These are phyloP conservation scores for Blastocystis sp. DNA, from an alignment of 352 stramenopile genomes.

Conservation along the genomic window DNA sequence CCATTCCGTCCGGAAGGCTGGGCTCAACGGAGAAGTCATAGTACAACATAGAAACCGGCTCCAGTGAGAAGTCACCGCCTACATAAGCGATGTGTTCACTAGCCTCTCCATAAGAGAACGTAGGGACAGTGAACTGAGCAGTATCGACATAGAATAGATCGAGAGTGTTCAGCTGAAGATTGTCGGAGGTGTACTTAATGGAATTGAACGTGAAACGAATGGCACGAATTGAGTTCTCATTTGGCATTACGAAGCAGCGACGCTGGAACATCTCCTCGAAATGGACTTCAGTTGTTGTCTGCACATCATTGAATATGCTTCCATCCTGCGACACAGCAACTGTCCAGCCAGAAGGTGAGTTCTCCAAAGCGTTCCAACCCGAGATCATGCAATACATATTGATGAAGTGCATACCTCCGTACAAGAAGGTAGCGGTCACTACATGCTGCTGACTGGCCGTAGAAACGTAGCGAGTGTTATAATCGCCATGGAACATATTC, in stretches of 20 bases:
- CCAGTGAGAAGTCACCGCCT: background rate
- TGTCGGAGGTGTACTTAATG: background rate
- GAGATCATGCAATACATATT: conserved; percentile 59
- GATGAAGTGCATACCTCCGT: conserved; percentile 2
- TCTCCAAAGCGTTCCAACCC: background rate
- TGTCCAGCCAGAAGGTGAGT: background rate
- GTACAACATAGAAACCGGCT: background rate
- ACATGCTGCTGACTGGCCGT: background rate
- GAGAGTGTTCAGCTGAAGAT: conserved; percentile 10
- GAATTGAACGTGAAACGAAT: conserved; percentile 20
- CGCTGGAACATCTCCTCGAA: background rate
- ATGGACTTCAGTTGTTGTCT: background rate
- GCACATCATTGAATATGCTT: background rate
- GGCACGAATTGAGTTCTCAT: background rate
- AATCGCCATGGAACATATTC: conserved; percentile 52
- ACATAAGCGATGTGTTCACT: background rate
- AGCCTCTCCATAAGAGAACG: background rate
- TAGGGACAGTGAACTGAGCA: background rate
- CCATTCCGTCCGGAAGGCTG: background rate
- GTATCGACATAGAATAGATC: conserved; percentile 17
- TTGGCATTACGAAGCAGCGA: conserved; percentile 2
- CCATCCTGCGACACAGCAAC: background rate
- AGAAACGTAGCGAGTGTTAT: background rate
- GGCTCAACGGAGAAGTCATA: conserved; percentile 6
- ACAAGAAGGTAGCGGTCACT: background rate